Evolutionary conservation across 768 basidiomycete species (phyloP).

Genomic region (Phaeotremella skinneri): DNA sequence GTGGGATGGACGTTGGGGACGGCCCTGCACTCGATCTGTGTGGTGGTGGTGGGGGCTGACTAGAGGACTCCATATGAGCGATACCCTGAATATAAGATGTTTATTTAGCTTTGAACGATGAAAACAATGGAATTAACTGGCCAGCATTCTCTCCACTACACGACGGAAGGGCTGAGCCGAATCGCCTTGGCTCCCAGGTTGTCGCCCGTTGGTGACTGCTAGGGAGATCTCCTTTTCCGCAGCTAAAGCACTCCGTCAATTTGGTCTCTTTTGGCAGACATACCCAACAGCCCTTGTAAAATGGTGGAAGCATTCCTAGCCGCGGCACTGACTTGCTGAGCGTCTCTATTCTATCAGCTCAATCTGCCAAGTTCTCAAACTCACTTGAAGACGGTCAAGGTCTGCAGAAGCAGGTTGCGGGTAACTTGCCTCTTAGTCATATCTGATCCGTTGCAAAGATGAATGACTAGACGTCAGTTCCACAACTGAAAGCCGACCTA

Average conservation of each 20-base stretch:
- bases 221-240: slow-evolving; percentile 1
- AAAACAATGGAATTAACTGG: no score
- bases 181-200: neutral
- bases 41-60: neutral
- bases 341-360: slow-evolving; percentile 1
- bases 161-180: neutral
- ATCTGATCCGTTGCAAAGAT: neutral
- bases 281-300: slow-evolving; percentile 1
- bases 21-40: neutral
- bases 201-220: neutral
- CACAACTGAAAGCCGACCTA: neutral
- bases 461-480: slow-evolving; percentile 4
- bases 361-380: neutral
- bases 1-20: neutral
- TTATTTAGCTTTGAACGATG: neutral
- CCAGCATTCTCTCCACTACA: neutral
- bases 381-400: slow-evolving; percentile 1
- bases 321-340: slow-evolving; percentile 2
- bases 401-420: neutral
- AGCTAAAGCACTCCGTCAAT: no score
- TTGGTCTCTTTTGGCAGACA: neutral
- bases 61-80: neutral
- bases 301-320: slow-evolving; percentile 7
- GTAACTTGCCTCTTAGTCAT: neutral
- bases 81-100: neutral